Conservation (phyloP, 2,329 filamentous ascomycete species). For the Pestalotiopsis sp. region DNA sequence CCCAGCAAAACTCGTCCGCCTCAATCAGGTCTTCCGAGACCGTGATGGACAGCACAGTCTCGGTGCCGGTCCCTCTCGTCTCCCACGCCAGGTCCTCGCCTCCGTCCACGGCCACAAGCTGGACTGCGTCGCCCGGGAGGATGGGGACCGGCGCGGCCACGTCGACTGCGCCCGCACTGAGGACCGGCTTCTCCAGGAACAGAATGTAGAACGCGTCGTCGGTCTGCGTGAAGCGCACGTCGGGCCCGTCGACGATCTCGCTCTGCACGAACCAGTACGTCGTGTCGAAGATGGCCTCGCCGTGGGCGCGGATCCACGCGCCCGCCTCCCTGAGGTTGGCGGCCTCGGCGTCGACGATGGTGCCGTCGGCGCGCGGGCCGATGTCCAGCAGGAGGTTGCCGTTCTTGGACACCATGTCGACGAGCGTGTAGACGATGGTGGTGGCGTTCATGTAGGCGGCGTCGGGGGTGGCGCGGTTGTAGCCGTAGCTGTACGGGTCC, state of each 20-base stretch:
- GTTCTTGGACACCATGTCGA: conserved; percentile 58
- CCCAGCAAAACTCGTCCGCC: conserved; percentile 12
- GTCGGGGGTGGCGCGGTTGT: conserved; percentile 52
- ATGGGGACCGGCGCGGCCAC: conserved; percentile 45
- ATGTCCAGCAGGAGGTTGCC: conserved; percentile 58
- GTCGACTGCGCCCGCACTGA: conserved; percentile 32
- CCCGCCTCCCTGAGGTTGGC: conserved; percentile 50
- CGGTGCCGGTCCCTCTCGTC: neutral
- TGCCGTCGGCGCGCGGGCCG: conserved; percentile 53
- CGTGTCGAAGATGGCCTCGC: conserved; percentile 56
- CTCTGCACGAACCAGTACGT: conserved; percentile 54
- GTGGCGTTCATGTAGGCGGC: conserved; percentile 51
- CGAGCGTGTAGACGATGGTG: conserved; percentile 45
- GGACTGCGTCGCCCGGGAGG: conserved; percentile 38
- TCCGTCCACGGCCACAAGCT: conserved; percentile 8
- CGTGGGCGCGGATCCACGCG: conserved; percentile 52
- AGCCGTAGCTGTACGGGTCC: conserved; percentile 59
- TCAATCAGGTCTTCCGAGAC: conserved; percentile 4
- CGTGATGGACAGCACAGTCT: neutral
- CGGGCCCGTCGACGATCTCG: conserved; percentile 34
- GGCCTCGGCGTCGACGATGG: conserved; percentile 48
- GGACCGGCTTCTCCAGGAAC: conserved; percentile 39
- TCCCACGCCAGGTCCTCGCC: conserved; percentile 10
- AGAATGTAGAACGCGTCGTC: conserved; percentile 53
- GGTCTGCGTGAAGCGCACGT: conserved; percentile 50